Evolutionary conservation across 306 rosid genomes (phyloP).

Genomic region (Trifolium pratense): DNA sequence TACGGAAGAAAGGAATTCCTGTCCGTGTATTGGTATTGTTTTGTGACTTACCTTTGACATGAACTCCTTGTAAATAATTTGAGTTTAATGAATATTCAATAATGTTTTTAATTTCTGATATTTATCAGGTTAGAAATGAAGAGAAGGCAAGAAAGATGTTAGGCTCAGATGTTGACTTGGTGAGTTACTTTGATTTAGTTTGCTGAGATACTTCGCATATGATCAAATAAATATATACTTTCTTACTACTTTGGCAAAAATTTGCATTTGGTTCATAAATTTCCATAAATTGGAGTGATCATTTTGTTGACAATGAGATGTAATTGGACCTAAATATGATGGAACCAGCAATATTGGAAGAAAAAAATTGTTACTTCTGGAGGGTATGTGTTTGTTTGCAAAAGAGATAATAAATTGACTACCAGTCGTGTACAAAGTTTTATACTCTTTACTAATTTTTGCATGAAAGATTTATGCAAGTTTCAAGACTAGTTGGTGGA

Average conservation of each 20-base stretch:
- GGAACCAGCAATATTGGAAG: background rate
- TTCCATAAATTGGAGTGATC: constrained; percentile 1
- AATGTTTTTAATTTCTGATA: background rate
- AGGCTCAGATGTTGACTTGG: constrained; percentile 89
- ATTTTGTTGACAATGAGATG: constrained; percentile 8
- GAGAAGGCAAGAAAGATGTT: constrained; percentile 87
- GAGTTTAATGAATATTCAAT: background rate
- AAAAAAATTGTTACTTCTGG: constrained; percentile 11
- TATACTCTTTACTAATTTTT: constrained; percentile 7
- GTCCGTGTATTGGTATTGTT: constrained; percentile 81
- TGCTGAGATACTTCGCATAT: constrained; percentile 13
- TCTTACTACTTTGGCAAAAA: background rate
- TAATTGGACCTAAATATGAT: background rate
- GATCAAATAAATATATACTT: constrained; percentile 11
- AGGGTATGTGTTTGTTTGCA: constrained; percentile 18
- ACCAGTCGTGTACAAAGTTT: constrained; percentile 2
- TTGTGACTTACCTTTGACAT: constrained; percentile 33
- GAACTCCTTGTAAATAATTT: background rate
- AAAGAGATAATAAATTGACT: constrained; percentile 26
- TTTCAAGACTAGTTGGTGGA: constrained; percentile 29
- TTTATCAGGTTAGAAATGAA: constrained; percentile 82
- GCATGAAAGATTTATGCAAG: background rate
- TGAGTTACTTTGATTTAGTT: constrained; percentile 50
- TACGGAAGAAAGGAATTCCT: constrained; percentile 77
- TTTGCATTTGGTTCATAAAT: constrained; percentile 13